Evolutionary conservation across 2,329 filamentous ascomycete genomes (phyloP).

Genomic region (Beauveria sp.): DNA sequence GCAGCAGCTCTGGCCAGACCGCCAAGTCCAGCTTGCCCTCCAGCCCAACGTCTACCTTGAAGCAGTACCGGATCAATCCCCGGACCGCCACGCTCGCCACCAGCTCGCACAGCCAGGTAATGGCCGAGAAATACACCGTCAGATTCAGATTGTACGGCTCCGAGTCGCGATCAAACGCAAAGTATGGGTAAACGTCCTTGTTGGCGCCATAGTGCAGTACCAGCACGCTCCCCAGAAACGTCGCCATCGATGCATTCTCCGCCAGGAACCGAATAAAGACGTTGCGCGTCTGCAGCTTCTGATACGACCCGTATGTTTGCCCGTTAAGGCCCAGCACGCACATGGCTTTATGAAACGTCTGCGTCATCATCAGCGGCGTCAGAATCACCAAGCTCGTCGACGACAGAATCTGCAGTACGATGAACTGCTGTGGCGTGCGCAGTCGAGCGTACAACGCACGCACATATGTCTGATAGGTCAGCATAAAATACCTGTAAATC

Average conservation of each 20-base stretch:
- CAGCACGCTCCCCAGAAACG: slow-evolving; percentile 57
- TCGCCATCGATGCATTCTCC: slow-evolving; percentile 61
- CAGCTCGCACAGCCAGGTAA: slow-evolving; percentile 63
- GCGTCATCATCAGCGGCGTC: slow-evolving; percentile 57
- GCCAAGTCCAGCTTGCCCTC: slow-evolving; percentile 59
- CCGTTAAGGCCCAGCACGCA: slow-evolving; percentile 46
- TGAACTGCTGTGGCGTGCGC: slow-evolving; percentile 57
- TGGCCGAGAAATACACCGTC: slow-evolving; percentile 54
- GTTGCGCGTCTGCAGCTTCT: slow-evolving; percentile 58
- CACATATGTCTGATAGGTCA: slow-evolving; percentile 66
- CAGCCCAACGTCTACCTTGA: slow-evolving; percentile 53
- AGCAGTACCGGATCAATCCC: slow-evolving; percentile 49
- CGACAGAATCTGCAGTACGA: slow-evolving; percentile 57
- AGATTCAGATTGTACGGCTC: slow-evolving; percentile 54
- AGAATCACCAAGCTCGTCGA: slow-evolving; percentile 56
- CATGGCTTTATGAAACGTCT: slow-evolving; percentile 48
- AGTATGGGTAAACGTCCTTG: slow-evolving; percentile 62
- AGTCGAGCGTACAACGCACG: slow-evolving; percentile 61
- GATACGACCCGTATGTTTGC: slow-evolving; percentile 55
- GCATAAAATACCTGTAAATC: slow-evolving; percentile 49
- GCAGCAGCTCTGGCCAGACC: slow-evolving; percentile 60
- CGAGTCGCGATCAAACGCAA: slow-evolving; percentile 48
- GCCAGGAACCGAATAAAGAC: slow-evolving; percentile 61
- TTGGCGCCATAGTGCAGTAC: slow-evolving; percentile 61
- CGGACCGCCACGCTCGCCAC: slow-evolving; percentile 53